Conservation (phyloP, 495 filamentous ascomycete species). For the Penicillium tannophilum region DNA sequence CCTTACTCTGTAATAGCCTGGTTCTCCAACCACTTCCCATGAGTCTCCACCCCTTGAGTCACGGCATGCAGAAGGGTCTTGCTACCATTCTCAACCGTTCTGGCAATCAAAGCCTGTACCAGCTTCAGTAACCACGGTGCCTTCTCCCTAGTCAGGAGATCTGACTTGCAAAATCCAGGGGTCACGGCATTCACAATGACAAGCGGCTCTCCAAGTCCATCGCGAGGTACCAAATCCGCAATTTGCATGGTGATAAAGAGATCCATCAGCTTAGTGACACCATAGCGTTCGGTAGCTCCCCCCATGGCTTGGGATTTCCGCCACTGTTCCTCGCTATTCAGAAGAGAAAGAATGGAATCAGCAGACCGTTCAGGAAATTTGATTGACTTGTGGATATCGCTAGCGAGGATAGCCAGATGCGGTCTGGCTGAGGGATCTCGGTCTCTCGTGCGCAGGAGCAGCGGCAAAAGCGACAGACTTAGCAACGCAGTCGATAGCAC, state of each 20-base stretch:
- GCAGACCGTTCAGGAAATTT: constrained; percentile 7
- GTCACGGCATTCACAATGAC: constrained; percentile 23
- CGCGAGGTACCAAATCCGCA: constrained; percentile 8
- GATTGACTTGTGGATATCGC: constrained; percentile 16
- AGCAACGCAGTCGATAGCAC: constrained; percentile 20
- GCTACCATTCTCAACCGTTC: constrained; percentile 25
- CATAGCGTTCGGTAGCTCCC: constrained; percentile 14
- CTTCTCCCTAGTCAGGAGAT: constrained; percentile 19
- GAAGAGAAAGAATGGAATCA: constrained; percentile 6
- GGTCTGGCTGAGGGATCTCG: background rate
- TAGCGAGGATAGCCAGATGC: constrained; percentile 15
- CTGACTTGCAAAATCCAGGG: constrained; percentile 24
- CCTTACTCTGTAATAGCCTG: constrained; percentile 20
- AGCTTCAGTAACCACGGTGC: constrained; percentile 18
- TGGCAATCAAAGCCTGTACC: constrained; percentile 15
- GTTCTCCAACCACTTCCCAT: constrained; percentile 25
- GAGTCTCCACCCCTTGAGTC: constrained; percentile 12
- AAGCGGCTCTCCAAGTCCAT: background rate
- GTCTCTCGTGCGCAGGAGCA: constrained; percentile 3
- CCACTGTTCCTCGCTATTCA: constrained; percentile 16
- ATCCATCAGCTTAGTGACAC: constrained; percentile 22
- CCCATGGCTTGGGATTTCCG: constrained; percentile 7
- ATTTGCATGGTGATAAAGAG: constrained; percentile 19
- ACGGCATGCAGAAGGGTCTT: constrained; percentile 27
- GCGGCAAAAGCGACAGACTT: constrained; percentile 2